Evolutionary conservation across 176 grass and related monocot genomes (phyloP).

Genomic region (Aegilops tauschii): DNA sequence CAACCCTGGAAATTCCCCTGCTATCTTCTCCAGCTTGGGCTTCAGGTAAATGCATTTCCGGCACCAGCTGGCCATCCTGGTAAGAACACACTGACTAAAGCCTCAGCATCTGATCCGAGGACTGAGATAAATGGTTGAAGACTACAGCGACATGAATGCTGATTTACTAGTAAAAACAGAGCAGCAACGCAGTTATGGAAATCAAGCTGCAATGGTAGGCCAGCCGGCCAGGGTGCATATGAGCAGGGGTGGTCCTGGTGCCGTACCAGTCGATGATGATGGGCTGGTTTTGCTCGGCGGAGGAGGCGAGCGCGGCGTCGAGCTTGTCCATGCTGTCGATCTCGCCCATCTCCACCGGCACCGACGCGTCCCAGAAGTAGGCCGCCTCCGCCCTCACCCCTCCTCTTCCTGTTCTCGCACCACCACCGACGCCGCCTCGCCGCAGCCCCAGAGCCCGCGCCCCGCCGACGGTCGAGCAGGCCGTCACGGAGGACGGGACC

Average conservation of each 20-base stretch:
- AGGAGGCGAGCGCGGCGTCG: constrained; percentile 57
- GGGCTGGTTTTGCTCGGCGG: constrained; percentile 55
- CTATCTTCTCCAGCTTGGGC: constrained; percentile 94
- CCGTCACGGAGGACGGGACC: not conserved
- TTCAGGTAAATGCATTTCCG: constrained; percentile 96
- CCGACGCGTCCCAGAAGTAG: constrained; percentile 73
- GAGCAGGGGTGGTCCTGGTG: no score
- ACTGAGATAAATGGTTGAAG: not conserved
- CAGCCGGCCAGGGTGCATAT: no score
- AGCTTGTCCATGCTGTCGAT: constrained; percentile 71
- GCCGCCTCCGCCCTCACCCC: constrained; percentile 41
- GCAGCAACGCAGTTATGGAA: not conserved
- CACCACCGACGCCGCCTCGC: not conserved
- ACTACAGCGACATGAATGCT: not conserved
- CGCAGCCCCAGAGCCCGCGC: constrained; percentile 16
- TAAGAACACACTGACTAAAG: not conserved
- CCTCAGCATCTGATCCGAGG: not conserved
- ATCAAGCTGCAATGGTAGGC: no score
- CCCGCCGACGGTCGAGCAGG: constrained; percentile 45
- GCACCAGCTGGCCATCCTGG: constrained; percentile 92
- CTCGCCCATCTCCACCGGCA: constrained; percentile 76
- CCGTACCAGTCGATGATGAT: constrained; percentile 80
- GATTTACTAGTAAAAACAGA: not conserved
- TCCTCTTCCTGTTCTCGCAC: not conserved
- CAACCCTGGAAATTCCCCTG: constrained; percentile 74